Conservation (phyloP, 352 stramenopile genomes). For the Phytophthora idaei region DNA sequence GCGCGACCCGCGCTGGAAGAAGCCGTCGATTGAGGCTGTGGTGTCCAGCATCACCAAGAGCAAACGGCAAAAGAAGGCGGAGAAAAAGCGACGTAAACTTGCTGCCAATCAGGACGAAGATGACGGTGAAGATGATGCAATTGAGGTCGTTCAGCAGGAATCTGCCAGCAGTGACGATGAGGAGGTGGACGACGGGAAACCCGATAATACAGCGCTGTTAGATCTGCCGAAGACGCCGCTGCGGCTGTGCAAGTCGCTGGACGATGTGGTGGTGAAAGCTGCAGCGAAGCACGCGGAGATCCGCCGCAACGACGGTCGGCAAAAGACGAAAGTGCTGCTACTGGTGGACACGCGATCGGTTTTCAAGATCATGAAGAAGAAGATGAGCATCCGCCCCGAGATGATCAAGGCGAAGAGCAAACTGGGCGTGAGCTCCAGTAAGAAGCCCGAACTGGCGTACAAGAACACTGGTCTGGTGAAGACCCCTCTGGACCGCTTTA, state of each 20-base stretch:
- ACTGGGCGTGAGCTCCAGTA: conserved; percentile 62
- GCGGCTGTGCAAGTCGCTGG: conserved; percentile 51
- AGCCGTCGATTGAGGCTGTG: conserved; percentile 50
- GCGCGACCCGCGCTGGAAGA: conserved; percentile 79
- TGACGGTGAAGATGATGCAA: conserved; percentile 34
- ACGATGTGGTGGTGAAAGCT: conserved; percentile 51
- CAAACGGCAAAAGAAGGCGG: conserved; percentile 38
- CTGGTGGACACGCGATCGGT: conserved; percentile 56
- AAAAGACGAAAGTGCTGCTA: conserved; percentile 75
- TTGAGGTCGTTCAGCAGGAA: conserved; percentile 29
- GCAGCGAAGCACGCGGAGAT: conserved; percentile 56
- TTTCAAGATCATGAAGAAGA: conserved; percentile 68
- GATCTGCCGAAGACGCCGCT: conserved; percentile 42
- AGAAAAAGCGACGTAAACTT: conserved; percentile 50
- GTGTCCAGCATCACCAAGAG: conserved; percentile 40
- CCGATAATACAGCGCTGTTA: conserved; percentile 11
- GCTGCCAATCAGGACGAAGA: conserved; percentile 15
- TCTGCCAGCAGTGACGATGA: conserved; percentile 21
- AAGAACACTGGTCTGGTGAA: conserved; percentile 71
- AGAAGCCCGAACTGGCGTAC: conserved; percentile 60
- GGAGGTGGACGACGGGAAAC: conserved; percentile 20
- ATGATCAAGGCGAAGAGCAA: conserved; percentile 62
- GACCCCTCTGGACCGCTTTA: conserved; percentile 71
- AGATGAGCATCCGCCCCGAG: conserved; percentile 59
- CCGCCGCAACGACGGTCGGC: conserved; percentile 55